A percentile compares a stretch with the other conserved stretches of the same genome.
Conservation (phyloP, 2,329 filamentous ascomycete genomes). For the Colletotrichum tofieldiae region DNA sequence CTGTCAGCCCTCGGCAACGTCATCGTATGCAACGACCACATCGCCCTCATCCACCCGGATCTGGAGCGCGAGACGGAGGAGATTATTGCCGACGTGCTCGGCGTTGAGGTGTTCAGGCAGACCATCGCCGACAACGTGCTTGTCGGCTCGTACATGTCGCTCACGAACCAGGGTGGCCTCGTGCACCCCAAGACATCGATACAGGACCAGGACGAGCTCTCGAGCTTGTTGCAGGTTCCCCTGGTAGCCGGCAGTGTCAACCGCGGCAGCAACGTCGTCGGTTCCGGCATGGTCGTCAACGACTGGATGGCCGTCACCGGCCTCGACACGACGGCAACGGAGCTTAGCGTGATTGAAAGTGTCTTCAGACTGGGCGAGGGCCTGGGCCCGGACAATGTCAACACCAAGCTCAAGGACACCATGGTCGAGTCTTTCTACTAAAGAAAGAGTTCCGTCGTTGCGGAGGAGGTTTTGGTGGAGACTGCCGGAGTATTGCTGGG, state of each 20-base stretch:
- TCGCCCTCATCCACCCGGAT: conserved; percentile 95
- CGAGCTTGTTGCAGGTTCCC: conserved; percentile 92
- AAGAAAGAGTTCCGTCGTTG: conserved; percentile 45
- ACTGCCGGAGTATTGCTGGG: conserved; percentile 26
- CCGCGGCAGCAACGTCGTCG: conserved; percentile 93
- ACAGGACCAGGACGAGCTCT: conserved; percentile 98
- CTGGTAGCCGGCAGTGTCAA: conserved; percentile 96
- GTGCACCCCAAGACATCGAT: conserved; percentile 98
- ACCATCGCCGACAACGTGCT: conserved; percentile 98
- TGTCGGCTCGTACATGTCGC: conserved; percentile 95
- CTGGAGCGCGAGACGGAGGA: conserved; percentile 98
- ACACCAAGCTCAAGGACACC: conserved; percentile 92
- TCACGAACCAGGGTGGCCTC: conserved; percentile 96
- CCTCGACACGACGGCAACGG: conserved; percentile 93
- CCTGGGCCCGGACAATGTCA: conserved; percentile 82
- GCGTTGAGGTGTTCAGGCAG: conserved; percentile 92
- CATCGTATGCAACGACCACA: conserved; percentile 96
- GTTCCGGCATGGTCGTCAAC: conserved; percentile 96
- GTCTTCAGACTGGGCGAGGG: conserved; percentile 96
- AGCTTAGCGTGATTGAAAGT: conserved; percentile 95
- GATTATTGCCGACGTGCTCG: conserved; percentile 95
- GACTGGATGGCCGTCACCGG: conserved; percentile 95
- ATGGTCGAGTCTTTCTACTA: conserved; percentile 99
- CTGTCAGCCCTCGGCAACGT: conserved; percentile 97
- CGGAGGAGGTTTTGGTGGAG: conserved; percentile 1